These are phyloP conservation scores for Lycium barbarum DNA, from an alignment of 257 asterid genomes.

Conservation along the genomic window DNA sequence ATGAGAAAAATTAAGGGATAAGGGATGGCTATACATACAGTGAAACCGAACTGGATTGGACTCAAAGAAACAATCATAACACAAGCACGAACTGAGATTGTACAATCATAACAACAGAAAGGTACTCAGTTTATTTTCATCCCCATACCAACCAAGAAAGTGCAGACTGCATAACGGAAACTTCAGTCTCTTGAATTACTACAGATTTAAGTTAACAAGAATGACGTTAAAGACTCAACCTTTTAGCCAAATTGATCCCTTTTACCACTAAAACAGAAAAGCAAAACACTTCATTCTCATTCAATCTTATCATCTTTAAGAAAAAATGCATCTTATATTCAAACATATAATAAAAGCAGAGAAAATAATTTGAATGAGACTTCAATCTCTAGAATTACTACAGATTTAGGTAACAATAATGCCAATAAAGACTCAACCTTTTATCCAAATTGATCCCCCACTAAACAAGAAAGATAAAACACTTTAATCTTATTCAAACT, in stretches of 20 bases:
- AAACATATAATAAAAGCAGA: not conserved
- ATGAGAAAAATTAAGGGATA: not conserved
- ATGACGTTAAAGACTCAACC: not conserved
- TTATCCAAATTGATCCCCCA: no score
- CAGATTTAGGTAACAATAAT: no score
- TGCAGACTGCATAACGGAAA: not conserved
- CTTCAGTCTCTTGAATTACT: not conserved
- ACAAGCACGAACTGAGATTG: constrained; percentile 48
- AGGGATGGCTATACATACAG: constrained; percentile 52
- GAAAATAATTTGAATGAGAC: no score
- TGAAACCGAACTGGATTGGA: constrained; percentile 92
- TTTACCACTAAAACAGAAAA: not conserved
- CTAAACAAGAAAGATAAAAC: no score
- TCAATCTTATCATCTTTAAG: no score
- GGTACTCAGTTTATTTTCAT: no score
- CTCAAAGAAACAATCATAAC: constrained; percentile 92
- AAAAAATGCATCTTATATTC: not conserved
- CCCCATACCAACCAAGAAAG: not conserved
- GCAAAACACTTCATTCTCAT: not conserved
- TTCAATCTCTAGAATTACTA: no score
- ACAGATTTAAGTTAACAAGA: not conserved
- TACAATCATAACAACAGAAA: constrained; percentile 75
- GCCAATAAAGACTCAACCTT: no score
- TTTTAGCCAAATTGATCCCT: not conserved
- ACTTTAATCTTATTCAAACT: no score